phyloP scores from a whole-genome alignment of 2,329 filamentous ascomycete genomes.

The Pseudocercospora eumusae region DNA sequence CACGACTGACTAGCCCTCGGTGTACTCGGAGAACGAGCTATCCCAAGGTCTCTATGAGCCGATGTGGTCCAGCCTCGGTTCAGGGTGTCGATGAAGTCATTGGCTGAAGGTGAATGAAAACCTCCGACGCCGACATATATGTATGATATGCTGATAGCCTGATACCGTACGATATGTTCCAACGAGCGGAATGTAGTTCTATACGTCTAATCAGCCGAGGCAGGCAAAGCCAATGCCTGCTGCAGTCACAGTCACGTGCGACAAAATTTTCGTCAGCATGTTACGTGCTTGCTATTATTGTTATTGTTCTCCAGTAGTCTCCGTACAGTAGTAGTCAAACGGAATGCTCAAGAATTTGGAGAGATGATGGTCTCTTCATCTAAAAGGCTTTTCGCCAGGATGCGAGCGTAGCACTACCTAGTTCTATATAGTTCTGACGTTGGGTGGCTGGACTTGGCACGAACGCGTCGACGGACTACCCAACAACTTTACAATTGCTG shows the following conservation, averaged over 20 bases:
- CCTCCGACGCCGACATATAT: not conserved
- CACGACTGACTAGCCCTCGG: conserved; percentile 20
- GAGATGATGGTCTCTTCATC: not conserved
- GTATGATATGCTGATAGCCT: too few relatives aligned
- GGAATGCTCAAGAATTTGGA: too few relatives aligned
- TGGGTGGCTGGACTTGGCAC: conserved; percentile 9
- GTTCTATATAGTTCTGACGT: too few relatives aligned
- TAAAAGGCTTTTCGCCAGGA: not conserved
- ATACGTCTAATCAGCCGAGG: too few relatives aligned
- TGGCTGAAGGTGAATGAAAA: not conserved
- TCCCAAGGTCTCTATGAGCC: conserved; percentile 17
- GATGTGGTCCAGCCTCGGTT: conserved; percentile 13
- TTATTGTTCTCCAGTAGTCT: too few relatives aligned
- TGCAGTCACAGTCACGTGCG: not conserved
- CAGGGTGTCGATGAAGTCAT: not conserved
- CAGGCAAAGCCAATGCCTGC: not conserved
- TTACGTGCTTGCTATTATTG: not conserved
- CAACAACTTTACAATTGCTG: conserved; percentile 3
- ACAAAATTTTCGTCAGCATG: not conserved
- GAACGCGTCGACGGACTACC: not conserved
- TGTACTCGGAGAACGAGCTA: conserved; percentile 2
- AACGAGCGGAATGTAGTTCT: not conserved
- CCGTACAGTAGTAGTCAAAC: too few relatives aligned
- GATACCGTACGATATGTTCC: too few relatives aligned
- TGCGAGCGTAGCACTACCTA: not conserved